Conservation (phyloP, 306 rosid genomes). For the Arachis hypogaea region DNA sequence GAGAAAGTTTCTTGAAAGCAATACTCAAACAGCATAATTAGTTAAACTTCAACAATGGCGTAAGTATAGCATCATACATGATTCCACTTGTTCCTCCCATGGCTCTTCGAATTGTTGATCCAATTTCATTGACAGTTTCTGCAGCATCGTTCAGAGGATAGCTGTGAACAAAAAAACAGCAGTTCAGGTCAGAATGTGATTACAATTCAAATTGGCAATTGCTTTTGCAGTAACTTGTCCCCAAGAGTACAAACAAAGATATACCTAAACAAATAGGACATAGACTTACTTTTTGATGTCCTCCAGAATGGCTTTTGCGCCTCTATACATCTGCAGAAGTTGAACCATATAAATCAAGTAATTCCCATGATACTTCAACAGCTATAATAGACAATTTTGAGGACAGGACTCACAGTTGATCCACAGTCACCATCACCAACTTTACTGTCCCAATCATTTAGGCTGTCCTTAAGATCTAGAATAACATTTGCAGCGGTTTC, state of each 20-base stretch:
- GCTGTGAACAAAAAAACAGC: slow-evolving; percentile 47
- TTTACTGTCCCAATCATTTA: slow-evolving; percentile 95
- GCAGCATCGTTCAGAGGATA: slow-evolving; percentile 95
- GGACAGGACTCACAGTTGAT: slow-evolving; percentile 69
- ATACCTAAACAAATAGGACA: slow-evolving; percentile 29
- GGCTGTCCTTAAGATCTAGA: slow-evolving; percentile 55
- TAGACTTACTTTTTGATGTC: slow-evolving; percentile 71
- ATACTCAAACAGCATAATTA: slow-evolving; percentile 27
- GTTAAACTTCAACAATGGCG: slow-evolving; percentile 32
- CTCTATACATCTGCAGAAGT: slow-evolving; percentile 76
- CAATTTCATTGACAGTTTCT: slow-evolving; percentile 84
- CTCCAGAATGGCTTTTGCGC: slow-evolving; percentile 81
- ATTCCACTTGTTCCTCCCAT: slow-evolving; percentile 99
- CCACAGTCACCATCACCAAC: slow-evolving; percentile 99
- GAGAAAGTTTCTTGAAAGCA: slow-evolving; percentile 1
- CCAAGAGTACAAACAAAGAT: slow-evolving; percentile 22
- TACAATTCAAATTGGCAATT: slow-evolving; percentile 32
- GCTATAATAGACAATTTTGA: slow-evolving; percentile 25
- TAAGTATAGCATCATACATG: slow-evolving; percentile 55
- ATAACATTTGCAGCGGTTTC: slow-evolving; percentile 87
- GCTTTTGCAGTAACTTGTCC: slow-evolving; percentile 26
- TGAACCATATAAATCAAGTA: slow-evolving; percentile 36
- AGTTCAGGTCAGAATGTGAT: slow-evolving; percentile 41
- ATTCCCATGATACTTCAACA: slow-evolving; percentile 34
- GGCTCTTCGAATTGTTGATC: slow-evolving; percentile 73